Base-by-base conservation (phyloP, 768 basidiomycete species). In the Hirschioporus abietinus region DNA sequence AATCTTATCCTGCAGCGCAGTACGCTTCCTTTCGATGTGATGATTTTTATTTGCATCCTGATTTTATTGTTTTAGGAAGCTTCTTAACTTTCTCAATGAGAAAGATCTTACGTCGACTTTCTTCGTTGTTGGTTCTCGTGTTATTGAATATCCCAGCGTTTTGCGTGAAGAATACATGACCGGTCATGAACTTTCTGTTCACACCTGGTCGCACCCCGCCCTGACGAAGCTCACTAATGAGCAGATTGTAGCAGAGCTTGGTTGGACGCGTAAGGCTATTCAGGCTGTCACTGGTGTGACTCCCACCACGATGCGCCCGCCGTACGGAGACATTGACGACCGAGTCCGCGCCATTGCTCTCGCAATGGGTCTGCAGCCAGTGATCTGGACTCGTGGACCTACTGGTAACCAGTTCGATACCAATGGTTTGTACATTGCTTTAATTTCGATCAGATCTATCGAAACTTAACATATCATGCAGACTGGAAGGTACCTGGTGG, bases 401-500 rank as follows among this genome's bases (percentile, higher is more conserved):
- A 84, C 82, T 60, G 78, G 78, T 52, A 76, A 78, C 62, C 73
- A 81, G 64, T 92, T 91, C 71, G 90, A 93, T 72, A 92, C 91
- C 57, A 88, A 91, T 66, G 90, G 89, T 88, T 71, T 36, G 34
- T 23, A 25, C 57, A 27, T n/a, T 30, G 18, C 60, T 35, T 23
- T 60, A 23, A 7, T 15, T 1, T 24, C 24, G 1, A 15, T 25
- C 17, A 24, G 1, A 4, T 52, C 1, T 7, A 15, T 2, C 1
- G 65, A 67, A 59, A 63, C 63, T 64, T 63, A 24, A 63, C 23
- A 72, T 65, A 59, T 62, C 35, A n/a, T 52, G 34, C 68, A 85
- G 95, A 98, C 73, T 98, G 95, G 95, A 83, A 84, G 71, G 93
- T 97, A 63, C 87, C 92, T 52, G 92, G 85, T 68, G 93, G 93